Conservation (phyloP, 768 basidiomycete genomes). For the Mycena indigotica region DNA sequence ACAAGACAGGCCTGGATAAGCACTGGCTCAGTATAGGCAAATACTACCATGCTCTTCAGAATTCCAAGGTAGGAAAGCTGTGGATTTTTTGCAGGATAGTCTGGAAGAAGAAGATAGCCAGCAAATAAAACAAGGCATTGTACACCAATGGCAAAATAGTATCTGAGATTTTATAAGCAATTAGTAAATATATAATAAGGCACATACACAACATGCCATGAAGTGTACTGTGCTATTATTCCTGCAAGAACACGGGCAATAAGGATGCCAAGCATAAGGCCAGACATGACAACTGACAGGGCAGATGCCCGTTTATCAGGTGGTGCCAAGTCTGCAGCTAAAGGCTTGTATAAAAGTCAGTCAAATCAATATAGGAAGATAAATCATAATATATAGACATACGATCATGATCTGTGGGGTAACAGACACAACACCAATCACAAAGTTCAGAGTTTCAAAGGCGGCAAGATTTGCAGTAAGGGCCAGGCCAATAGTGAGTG, state of each 20-base stretch:
- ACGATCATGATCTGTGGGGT: constrained; percentile 75
- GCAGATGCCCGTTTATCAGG: constrained; percentile 72
- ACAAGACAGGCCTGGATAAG: constrained; percentile 70
- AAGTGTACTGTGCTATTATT: constrained; percentile 68
- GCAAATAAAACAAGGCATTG: constrained; percentile 62
- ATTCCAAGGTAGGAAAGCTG: constrained; percentile 68
- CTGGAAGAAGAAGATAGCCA: constrained; percentile 69
- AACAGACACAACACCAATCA: constrained; percentile 72
- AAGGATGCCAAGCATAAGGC: constrained; percentile 71
- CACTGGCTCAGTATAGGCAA: constrained; percentile 74
- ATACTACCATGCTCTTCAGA: constrained; percentile 76
- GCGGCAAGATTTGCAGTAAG: constrained; percentile 58
- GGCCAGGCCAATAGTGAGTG: constrained; percentile 72
- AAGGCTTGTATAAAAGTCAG: constrained; percentile 29
- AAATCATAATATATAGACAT: neutral
- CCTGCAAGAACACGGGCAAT: constrained; percentile 76
- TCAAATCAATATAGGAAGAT: neutral
- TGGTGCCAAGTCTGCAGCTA: constrained; percentile 82
- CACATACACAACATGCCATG: constrained; percentile 62
- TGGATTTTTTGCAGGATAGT: constrained; percentile 79
- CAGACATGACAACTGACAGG: constrained; percentile 71
- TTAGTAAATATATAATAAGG: neutral
- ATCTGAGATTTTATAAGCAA: constrained; percentile 29
- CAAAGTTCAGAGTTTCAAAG: constrained; percentile 70
- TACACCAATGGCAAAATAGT: constrained; percentile 73